Evolutionary conservation across 2,329 filamentous ascomycete genomes (phyloP), one percentile per base, ranked within the genome.

Genomic region (Knufia petricola): DNA sequence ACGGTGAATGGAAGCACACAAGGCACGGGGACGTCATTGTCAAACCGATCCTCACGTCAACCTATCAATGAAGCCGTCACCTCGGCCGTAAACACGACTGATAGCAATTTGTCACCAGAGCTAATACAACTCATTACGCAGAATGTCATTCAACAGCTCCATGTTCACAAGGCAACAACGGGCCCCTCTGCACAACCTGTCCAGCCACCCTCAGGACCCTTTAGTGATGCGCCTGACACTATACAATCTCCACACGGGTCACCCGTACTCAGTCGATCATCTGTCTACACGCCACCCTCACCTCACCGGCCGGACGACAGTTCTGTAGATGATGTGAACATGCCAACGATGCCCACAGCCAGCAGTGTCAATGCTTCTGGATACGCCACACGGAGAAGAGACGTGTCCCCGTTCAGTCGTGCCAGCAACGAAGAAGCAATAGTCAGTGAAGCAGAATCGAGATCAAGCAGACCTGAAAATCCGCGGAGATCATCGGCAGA

Each of bases 141-240:
- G 53, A 79, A 68, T 49, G 73, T 79, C 21, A 75, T 79, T 41
- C 76, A 78, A 60, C 75, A 81, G 50, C 67, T 79, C 55, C 78
- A 74, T 57, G 67, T 64, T 34, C 65, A 69, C 41, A 68, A 67
- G 48, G 48, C 58, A 63, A 60, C 44, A 43, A 56, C 48, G 13
- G 50, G 59, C 15, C 32, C 15, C 68, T 6, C 66, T 64, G n/a
- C 60, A 64, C 32, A 24, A 34, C 34, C 43, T 24, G 43, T 48
- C 24, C 43, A 47, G 34, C 34, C 32, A 24, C 44, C 44, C 31
- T 15, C 23, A n/a, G 23, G 31, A 38, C 9, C 31, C 21, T 47
- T n/a, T 20, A n/a, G 12, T 1, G 23, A 47, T 20, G 19, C n/a
- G 34, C 21, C 48, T n/a, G 49, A 51, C 37, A 72, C 71, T 39